phyloP scores from a whole-genome alignment of 805 yeast species.

The Saccharomyces paradoxus region DNA sequence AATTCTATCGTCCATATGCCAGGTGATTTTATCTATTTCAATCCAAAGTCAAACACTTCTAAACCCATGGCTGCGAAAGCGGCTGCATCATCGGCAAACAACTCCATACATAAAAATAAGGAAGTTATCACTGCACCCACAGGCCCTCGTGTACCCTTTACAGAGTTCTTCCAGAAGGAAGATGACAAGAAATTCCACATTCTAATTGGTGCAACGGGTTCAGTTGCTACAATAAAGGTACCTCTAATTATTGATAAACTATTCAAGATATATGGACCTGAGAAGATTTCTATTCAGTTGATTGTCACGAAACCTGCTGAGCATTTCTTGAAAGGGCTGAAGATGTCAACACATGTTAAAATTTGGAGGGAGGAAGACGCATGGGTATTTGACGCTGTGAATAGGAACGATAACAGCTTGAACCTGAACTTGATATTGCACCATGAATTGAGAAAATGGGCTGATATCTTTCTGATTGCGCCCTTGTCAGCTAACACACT shows the following conservation, averaged over 20 bases:
- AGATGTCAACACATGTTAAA: conserved; percentile 65
- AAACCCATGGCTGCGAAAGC: conserved; percentile 1
- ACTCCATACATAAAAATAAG: conserved; percentile 8
- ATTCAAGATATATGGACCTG: conserved; percentile 66
- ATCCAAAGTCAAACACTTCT: conserved; percentile 10
- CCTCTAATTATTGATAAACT: conserved; percentile 83
- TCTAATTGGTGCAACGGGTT: conserved; percentile 87
- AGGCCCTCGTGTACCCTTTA: conserved; percentile 62
- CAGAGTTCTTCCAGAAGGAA: conserved; percentile 57
- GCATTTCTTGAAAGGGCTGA: conserved; percentile 55
- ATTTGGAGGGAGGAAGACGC: conserved; percentile 83
- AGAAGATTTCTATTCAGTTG: conserved; percentile 71
- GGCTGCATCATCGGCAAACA: not conserved
- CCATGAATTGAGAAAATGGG: conserved; percentile 77
- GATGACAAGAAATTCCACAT: conserved; percentile 86
- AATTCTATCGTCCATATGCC: conserved; percentile 30
- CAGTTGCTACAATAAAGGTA: conserved; percentile 92
- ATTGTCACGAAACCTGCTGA: conserved; percentile 73
- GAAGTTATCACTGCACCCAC: conserved; percentile 43
- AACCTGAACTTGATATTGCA: conserved; percentile 41
- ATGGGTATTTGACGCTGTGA: conserved; percentile 50
- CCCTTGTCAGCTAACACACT: conserved; percentile 75
- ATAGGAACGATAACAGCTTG: conserved; percentile 41
- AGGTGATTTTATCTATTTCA: conserved; percentile 29
- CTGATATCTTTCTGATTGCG: conserved; percentile 67